Evolutionary conservation across 2,329 filamentous ascomycete genomes (phyloP).

Genomic region (Fusarium fujikuroi): DNA sequence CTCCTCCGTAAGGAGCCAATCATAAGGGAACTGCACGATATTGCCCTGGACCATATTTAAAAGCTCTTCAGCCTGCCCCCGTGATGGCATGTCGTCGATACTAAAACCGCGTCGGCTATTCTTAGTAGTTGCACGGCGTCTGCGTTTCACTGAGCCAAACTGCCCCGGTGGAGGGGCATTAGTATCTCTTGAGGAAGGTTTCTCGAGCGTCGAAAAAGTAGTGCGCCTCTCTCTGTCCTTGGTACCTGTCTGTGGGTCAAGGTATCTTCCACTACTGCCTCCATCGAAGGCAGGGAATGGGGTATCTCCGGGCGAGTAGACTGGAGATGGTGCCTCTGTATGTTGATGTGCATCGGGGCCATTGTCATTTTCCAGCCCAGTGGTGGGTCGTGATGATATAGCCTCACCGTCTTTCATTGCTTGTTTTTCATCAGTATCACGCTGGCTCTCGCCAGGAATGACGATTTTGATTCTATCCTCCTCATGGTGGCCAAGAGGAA

Average conservation of each 20-base stretch:
- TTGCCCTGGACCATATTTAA: conserved; percentile 86
- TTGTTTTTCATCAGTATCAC: conserved; percentile 55
- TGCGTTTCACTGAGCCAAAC: conserved; percentile 65
- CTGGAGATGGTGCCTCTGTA: conserved; percentile 54
- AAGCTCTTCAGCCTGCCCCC: conserved; percentile 82
- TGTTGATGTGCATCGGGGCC: conserved; percentile 34
- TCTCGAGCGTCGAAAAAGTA: conserved; percentile 66
- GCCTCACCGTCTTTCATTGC: conserved; percentile 43
- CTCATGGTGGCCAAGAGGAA: conserved; percentile 34
- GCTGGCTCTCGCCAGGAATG: conserved; percentile 46
- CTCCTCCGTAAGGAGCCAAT: conserved; percentile 94
- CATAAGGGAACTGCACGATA: conserved; percentile 92
- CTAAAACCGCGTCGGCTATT: conserved; percentile 72
- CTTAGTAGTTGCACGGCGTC: conserved; percentile 76
- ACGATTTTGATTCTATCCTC: conserved; percentile 48
- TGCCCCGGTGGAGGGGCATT: conserved; percentile 47
- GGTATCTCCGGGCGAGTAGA: conserved; percentile 55
- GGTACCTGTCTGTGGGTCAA: conserved; percentile 50
- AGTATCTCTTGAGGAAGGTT: conserved; percentile 54
- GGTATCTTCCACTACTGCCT: conserved; percentile 44
- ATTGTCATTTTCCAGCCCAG: conserved; percentile 43
- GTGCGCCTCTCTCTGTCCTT: conserved; percentile 61
- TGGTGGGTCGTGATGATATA: conserved; percentile 24
- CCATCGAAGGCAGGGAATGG: conserved; percentile 61
- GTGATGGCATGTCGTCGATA: conserved; percentile 79